Base-by-base conservation (phyloP, 2,329 filamentous ascomycete genomes). In the Thelonectria rubi region DNA sequence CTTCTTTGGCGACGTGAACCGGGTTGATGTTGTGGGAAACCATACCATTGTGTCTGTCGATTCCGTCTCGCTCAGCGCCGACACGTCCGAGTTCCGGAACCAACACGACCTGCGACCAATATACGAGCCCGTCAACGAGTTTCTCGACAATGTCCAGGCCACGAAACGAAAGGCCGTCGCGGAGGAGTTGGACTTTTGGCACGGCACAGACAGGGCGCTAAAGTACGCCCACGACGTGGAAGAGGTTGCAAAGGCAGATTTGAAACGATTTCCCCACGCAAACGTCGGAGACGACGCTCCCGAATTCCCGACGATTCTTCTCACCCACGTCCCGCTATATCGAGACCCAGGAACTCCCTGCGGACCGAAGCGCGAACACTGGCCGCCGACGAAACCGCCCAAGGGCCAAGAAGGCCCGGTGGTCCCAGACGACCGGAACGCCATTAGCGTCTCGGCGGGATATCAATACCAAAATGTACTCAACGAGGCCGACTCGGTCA, bases 401-500 rank as follows among this genome's bases (percentile, higher is more conserved):
- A 84, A 86, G 55, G 87, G 87, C 7, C 84, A 90, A 69, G 80
- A 75, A 0, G 77, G 69, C 0, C 82, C 84, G 0, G 79, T 86
- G 1, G 75, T 77, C 57, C 87, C 80, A 3, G 92, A 96, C 70
- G 82, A 91, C 48, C 84, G 87, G 58, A 96, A 95, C 67, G 88
- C 94, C 21, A 91, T 99, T 61, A 84, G 85, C 2, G 88, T 99
- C 15, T 80, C 86, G 10, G 84, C 82, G 15, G 95, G 95, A 14
- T 97, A 97, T 73, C 95, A 99, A 75, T 99, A 99, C 73, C 94
- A 98, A 75, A 99, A 97, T 70, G 94, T 97, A 3, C 86, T 99
- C 24, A 91, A 86, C 52, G 87, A 90, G 51, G 83, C 86, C 2
- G 88, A 97, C 67, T 95, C 94, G 1, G 83, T 88, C 47, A 88